Conservation (phyloP, 208 protist genomes). For the Leishmania aethiopica region DNA sequence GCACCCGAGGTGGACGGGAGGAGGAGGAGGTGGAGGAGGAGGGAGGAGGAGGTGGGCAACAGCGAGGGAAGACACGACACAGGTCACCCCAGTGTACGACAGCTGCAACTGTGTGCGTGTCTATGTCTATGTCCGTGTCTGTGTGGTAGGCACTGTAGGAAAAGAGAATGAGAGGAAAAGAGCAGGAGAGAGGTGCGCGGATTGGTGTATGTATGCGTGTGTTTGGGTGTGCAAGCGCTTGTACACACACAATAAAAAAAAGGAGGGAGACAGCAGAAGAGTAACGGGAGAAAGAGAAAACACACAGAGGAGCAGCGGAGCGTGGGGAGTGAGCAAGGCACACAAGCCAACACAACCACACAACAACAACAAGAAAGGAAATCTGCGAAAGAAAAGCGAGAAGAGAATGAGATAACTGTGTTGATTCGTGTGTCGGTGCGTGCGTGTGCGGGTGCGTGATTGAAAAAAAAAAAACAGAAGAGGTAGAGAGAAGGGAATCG, state of each 20-base stretch:
- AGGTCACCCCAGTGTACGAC: background rate
- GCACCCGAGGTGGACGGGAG: too few relatives aligned
- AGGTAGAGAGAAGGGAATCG: background rate
- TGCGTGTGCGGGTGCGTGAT: background rate
- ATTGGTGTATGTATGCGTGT: background rate
- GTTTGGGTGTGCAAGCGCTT: background rate
- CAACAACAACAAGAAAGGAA: background rate
- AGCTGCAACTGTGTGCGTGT: background rate
- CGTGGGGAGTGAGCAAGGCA: background rate
- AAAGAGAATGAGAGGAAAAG: background rate
- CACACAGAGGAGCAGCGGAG: background rate
- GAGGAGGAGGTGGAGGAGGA: background rate
- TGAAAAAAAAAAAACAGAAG: constrained; percentile 5
- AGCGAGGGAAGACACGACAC: background rate
- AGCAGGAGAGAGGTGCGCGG: background rate
- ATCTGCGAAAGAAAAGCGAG: background rate
- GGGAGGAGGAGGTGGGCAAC: background rate
- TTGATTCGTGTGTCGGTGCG: background rate
- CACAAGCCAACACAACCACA: background rate
- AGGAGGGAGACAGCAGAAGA: background rate
- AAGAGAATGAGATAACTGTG: background rate
- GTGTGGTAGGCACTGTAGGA: background rate
- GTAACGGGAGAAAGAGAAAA: background rate
- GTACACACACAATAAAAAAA: background rate
- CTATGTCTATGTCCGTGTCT: background rate